Evolutionary conservation across 2,329 filamentous ascomycete species (phyloP), one percentile per base, ranked within the genome.

Genomic region (Hypoxylon sp.): DNA sequence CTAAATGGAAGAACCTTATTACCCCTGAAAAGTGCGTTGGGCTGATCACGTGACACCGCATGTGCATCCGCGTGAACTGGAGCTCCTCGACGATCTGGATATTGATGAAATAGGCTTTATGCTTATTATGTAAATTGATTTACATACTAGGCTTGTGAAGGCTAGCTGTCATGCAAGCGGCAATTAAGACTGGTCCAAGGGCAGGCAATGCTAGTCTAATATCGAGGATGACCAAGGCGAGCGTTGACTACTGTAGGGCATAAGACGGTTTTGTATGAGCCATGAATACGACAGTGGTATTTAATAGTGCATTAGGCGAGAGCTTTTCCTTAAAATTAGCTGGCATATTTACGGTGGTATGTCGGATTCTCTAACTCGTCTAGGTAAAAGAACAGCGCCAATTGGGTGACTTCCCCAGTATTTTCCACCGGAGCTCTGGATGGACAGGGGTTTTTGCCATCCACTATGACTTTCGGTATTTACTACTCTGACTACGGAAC

Each of bases 271-370:
- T 13, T 20, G 30, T 59, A 27, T 42, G 33, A 27, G 7, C 37
- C 49, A 37, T 27, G 11, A 55, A 65, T 14, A 31, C 7, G 31
- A 30, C 5, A 31, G 13, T 35, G 48, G 31, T 60, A 64, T 44
- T 44, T 46, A 49, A 64, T 64, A 40, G 61, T 44, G 30, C 42
- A 49, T 25, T 14, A 13, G 10, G 30, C 25, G 40, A 46, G 14
- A 48, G 58, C 58, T 58, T 22, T 25, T 42, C 31, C 44, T 35
- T 42, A 27, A 31, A 56, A 53, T 56, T 51, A 35, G 31, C 37
- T 65, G 61, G 58, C 54, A 65, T 44, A 58, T 51, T 51, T 44
- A n/a, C 61, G 62, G 66, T 69, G 53, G 20, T 63, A 69, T 56
- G 42, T 62, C 66, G 66, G 66, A 48, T 56, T 25, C 17, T 61